Conservation (phyloP, 257 asterid genomes). For the Nicotiana benthamiana region DNA sequence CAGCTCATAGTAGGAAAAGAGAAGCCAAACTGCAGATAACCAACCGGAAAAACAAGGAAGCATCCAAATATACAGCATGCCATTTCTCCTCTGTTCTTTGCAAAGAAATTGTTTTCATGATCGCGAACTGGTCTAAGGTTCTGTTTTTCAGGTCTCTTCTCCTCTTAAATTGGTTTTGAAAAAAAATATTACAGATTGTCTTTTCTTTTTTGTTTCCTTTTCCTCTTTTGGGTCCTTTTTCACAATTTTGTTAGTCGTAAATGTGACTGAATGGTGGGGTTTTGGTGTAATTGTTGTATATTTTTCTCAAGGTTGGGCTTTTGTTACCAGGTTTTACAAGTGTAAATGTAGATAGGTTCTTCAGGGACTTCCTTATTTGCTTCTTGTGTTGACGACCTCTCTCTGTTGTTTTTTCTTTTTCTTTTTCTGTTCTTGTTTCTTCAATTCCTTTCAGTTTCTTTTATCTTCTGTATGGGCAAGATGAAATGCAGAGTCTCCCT, state of each 20-base stretch:
- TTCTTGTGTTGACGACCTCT: neutral
- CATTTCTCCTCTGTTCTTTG: no score
- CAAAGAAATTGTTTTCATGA: neutral
- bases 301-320: neutral
- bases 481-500: no score
- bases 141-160: neutral
- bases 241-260: neutral
- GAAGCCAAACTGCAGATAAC: neutral
- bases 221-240: neutral
- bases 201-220: neutral
- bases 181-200: neutral
- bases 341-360: neutral
- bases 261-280: neutral
- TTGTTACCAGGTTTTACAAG: neutral
- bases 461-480: no score
- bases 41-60: neutral
- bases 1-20: neutral
- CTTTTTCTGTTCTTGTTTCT: no score
- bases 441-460: no score
- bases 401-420: no score
- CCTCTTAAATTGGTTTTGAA: neutral
- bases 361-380: neutral
- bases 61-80: neutral
- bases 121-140: neutral
- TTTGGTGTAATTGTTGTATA: neutral